Conservation (phyloP, 1,284 basidiomycete genomes). For the Entoloma clypeatum region DNA sequence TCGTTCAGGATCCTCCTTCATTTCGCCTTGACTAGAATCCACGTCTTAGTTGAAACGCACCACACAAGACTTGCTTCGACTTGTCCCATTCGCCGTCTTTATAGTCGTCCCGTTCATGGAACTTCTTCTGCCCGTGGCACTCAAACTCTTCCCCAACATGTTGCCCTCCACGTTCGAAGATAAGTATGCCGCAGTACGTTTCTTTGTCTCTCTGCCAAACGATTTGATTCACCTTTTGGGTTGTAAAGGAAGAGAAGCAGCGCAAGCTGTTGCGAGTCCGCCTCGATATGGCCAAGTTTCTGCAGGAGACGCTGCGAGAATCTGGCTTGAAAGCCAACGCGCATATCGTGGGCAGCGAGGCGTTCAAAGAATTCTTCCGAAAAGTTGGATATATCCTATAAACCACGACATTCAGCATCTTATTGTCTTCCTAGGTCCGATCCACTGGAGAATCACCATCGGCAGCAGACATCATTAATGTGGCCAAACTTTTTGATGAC, state of each 20-base stretch:
- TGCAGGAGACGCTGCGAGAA: conserved; percentile 96
- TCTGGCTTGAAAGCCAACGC: conserved; percentile 90
- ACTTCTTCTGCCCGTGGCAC: conserved; percentile 90
- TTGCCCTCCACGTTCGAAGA: conserved; percentile 98
- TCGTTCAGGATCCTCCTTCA: conserved; percentile 21
- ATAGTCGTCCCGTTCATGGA: conserved; percentile 98
- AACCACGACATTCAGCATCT: conserved; percentile 2
- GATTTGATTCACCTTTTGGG: neutral
- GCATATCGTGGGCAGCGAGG: conserved; percentile 88
- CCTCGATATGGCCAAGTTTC: conserved; percentile 98
- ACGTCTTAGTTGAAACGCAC: conserved; percentile 79
- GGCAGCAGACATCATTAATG: conserved; percentile 84
- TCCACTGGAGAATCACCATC: conserved; percentile 95
- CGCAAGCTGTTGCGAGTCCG: conserved; percentile 93
- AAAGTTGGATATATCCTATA: conserved; percentile 52
- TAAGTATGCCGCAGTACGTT: conserved; percentile 83
- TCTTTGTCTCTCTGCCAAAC: neutral
- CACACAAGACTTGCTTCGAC: conserved; percentile 86
- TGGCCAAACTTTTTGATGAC: conserved; percentile 96
- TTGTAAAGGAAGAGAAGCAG: conserved; percentile 89
- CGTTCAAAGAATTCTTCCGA: conserved; percentile 99
- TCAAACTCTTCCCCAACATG: conserved; percentile 99
- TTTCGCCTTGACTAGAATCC: conserved; percentile 6
- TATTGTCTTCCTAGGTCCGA: conserved; percentile 57
- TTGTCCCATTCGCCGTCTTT: conserved; percentile 95